Percentiles rank a stretch among this genome's conserved stretches.
Evolutionary conservation across 345 rosid species (phyloP).

Genomic region (Eucalyptus erythrocorys): DNA sequence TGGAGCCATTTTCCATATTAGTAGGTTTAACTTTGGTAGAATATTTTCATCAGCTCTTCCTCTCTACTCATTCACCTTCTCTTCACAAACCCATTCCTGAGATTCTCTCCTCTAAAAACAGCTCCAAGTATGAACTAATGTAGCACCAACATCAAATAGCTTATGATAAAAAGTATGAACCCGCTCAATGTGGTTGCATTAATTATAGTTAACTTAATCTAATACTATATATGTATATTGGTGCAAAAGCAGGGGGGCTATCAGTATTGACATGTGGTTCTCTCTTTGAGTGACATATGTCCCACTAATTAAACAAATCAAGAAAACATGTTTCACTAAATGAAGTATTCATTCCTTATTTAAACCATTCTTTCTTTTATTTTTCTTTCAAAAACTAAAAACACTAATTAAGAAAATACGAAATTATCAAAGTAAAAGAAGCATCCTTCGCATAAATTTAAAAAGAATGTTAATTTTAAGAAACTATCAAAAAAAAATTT

Average conservation of each 20-base stretch:
- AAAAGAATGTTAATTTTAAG: background rate
- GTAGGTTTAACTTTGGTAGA: background rate
- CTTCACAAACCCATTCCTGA: background rate
- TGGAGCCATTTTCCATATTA: rapidly evolving
- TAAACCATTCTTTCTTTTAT: background rate
- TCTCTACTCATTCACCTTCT: background rate
- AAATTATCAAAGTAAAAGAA: background rate
- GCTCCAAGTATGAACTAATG: background rate
- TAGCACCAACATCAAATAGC: background rate
- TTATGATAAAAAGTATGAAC: rapidly evolving
- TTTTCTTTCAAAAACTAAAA: too few relatives aligned
- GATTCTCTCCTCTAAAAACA: rapidly evolving
- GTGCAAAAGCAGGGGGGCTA: background rate
- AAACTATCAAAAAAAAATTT: background rate
- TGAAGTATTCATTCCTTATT: background rate
- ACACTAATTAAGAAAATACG: too few relatives aligned
- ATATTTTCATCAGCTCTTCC: background rate
- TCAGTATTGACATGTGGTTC: background rate
- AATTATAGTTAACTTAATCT: background rate
- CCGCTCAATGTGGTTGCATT: background rate
- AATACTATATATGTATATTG: background rate
- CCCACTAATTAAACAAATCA: background rate
- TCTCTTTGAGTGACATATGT: background rate
- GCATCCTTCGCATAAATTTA: background rate
- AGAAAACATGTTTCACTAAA: background rate